These are phyloP conservation scores for Cyanodermella asteris DNA, from an alignment of 2,329 filamentous ascomycete species.

Conservation along the genomic window DNA sequence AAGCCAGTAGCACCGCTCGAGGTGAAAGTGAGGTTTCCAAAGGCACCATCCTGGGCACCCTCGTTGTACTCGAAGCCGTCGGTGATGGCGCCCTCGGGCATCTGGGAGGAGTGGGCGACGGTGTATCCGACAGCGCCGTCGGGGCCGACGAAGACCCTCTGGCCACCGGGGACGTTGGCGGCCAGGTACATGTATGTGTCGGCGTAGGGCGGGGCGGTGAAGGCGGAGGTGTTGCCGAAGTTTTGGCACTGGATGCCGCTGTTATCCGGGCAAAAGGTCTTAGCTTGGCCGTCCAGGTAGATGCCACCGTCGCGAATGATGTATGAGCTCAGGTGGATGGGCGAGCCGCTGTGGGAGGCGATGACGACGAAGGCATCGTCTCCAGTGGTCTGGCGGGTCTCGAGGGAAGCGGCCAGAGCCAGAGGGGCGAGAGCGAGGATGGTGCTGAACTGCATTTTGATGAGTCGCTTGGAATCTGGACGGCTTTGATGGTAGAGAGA, in stretches of 20 bases:
- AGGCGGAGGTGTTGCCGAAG: slow-evolving; percentile 26
- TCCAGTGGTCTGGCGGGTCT: no score
- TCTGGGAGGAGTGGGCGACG: slow-evolving; percentile 28
- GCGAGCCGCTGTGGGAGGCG: slow-evolving; percentile 23
- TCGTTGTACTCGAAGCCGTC: slow-evolving; percentile 25
- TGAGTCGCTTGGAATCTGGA: no score
- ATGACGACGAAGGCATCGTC: slow-evolving; percentile 26
- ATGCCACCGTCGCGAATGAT: slow-evolving; percentile 1
- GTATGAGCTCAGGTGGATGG: slow-evolving; percentile 26
- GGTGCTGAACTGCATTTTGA: no score
- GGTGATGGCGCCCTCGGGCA: slow-evolving; percentile 27
- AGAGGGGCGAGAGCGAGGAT: no score
- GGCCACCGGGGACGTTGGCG: slow-evolving; percentile 39
- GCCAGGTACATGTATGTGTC: slow-evolving; percentile 7
- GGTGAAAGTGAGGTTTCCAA: slow-evolving; percentile 13
- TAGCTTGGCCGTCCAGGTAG: no score
- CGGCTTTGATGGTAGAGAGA: slow-evolving; percentile 35
- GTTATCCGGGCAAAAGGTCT: no score
- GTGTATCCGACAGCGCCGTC: slow-evolving; percentile 35
- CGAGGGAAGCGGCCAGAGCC: not conserved
- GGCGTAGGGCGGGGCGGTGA: slow-evolving; percentile 15
- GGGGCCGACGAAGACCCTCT: slow-evolving; percentile 35
- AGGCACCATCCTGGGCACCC: slow-evolving; percentile 10
- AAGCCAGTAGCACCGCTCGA: slow-evolving; percentile 18
- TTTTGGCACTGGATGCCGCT: slow-evolving; percentile 25